A percentile compares a stretch with the other conserved stretches of the same genome.
These are phyloP conservation scores for Camelina laxa DNA, from an alignment of 345 rosid species.

Conservation along the genomic window DNA sequence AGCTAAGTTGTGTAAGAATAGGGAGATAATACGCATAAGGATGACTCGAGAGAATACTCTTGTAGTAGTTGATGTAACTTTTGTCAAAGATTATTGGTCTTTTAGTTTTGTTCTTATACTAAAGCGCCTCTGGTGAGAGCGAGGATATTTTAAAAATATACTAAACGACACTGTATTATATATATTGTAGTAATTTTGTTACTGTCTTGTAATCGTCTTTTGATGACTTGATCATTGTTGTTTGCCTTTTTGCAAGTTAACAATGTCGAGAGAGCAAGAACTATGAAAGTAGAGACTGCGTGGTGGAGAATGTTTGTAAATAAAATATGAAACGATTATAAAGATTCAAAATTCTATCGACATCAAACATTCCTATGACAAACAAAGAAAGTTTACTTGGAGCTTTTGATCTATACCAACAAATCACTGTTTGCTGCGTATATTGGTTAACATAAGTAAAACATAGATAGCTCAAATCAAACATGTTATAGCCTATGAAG, in stretches of 20 bases:
- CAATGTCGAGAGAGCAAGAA: not conserved
- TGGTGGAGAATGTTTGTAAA: conserved; percentile 7
- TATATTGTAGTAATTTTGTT: conserved; percentile 20
- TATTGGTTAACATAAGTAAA: conserved; percentile 15
- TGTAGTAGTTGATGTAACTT: conserved; percentile 40
- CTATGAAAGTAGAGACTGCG: conserved; percentile 2
- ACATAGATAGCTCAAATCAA: conserved; percentile 18
- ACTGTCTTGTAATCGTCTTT: conserved; percentile 14
- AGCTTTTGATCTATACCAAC: conserved; percentile 30
- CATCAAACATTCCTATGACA: conserved; percentile 27
- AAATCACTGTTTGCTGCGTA: conserved; percentile 31
- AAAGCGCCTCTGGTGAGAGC: conserved; percentile 16
- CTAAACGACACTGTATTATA: conserved; percentile 20
- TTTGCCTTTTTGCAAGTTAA: conserved; percentile 28
- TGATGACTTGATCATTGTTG: conserved; percentile 18
- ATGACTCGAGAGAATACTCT: conserved; percentile 30
- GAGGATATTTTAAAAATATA: conserved; percentile 20
- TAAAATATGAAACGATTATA: conserved; percentile 13
- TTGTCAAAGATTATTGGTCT: conserved; percentile 40
- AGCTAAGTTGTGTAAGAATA: conserved; percentile 39
- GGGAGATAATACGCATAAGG: conserved; percentile 34
- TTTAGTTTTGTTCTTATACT: conserved; percentile 36
- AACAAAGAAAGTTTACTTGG: conserved; percentile 24
- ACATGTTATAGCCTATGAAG: conserved; percentile 28
- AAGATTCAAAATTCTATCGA: conserved; percentile 32